Evolutionary conservation across 1,284 basidiomycete genomes (phyloP).

Genomic region (Sanghuangporus sanghuang): DNA sequence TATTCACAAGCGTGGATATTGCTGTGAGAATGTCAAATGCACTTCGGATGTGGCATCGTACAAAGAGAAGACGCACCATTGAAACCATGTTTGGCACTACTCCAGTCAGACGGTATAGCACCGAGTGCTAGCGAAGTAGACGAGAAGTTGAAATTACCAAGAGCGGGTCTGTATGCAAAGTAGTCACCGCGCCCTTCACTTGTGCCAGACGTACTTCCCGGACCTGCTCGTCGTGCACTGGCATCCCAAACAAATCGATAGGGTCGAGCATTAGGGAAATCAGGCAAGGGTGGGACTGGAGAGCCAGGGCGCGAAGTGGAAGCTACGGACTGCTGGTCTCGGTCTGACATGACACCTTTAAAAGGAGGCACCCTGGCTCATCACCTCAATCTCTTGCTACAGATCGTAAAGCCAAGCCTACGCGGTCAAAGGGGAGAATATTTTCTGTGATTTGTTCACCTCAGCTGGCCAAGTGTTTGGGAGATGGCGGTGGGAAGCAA

Average conservation of each 20-base stretch:
- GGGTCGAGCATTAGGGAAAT: slow-evolving; percentile 40
- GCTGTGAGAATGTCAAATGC: slow-evolving; percentile 31
- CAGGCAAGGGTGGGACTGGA: slow-evolving; percentile 40
- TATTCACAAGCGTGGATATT: slow-evolving; percentile 77
- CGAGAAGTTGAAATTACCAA: slow-evolving; percentile 39
- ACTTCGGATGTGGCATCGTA: not conserved
- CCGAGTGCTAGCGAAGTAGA: slow-evolving; percentile 36
- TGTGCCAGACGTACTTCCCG: slow-evolving; percentile 58
- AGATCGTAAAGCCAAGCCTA: not conserved
- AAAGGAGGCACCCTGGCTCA: not conserved
- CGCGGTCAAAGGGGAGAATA: not conserved
- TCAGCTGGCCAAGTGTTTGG: not conserved
- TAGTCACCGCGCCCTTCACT: slow-evolving; percentile 55
- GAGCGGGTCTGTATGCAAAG: slow-evolving; percentile 37
- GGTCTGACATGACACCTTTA: slow-evolving; percentile 31
- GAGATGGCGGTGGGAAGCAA: not conserved
- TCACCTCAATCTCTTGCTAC: not conserved
- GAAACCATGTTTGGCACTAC: slow-evolving; percentile 72
- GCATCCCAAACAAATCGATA: slow-evolving; percentile 69
- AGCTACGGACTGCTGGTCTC: slow-evolving; percentile 27
- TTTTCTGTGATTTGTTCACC: not conserved
- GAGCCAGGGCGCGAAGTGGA: slow-evolving; percentile 42
- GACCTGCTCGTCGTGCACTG: slow-evolving; percentile 45
- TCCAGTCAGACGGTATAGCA: slow-evolving; percentile 62
- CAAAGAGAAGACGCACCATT: slow-evolving; percentile 46